Conservation (phyloP, 257 asterid species). For the Datura wrightii region DNA sequence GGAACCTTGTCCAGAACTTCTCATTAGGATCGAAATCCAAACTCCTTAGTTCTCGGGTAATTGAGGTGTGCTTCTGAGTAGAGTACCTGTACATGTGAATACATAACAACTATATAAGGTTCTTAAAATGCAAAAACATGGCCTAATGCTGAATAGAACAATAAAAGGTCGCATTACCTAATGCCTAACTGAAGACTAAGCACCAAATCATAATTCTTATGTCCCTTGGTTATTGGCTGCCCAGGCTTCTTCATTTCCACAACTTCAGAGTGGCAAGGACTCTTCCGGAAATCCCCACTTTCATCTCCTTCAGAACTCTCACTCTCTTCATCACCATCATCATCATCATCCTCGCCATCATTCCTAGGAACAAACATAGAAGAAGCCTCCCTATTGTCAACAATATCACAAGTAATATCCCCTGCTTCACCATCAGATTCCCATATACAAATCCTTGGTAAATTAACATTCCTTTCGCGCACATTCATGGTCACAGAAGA, state of each 20-base stretch:
- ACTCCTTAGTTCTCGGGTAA: slow-evolving; percentile 30
- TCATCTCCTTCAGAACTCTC: slow-evolving; percentile 31
- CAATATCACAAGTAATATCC: slow-evolving; percentile 41
- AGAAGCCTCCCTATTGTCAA: slow-evolving; percentile 40
- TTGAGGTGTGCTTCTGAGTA: slow-evolving; percentile 35
- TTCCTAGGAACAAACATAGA: slow-evolving; percentile 30
- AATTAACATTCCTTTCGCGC: slow-evolving; percentile 31
- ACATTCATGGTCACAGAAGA: slow-evolving; percentile 31
- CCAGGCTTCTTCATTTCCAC: slow-evolving; percentile 41
- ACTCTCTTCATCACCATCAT: slow-evolving; percentile 21
- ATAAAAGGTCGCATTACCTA: slow-evolving; percentile 32
- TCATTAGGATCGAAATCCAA: slow-evolving; percentile 43
- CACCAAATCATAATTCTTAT: slow-evolving; percentile 43
- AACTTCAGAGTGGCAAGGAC: slow-evolving; percentile 32
- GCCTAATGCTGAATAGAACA: not conserved
- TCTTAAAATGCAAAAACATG: slow-evolving; percentile 13
- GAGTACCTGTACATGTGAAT: slow-evolving; percentile 33
- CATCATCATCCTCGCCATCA: not conserved
- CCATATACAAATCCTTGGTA: slow-evolving; percentile 42
- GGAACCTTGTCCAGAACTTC: slow-evolving; percentile 46
- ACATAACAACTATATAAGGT: not conserved
- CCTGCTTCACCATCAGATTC: slow-evolving; percentile 44
- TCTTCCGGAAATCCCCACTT: slow-evolving; percentile 29
- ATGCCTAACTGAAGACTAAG: slow-evolving; percentile 40
- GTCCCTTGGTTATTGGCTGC: slow-evolving; percentile 40